Evolutionary conservation across 495 filamentous ascomycete species (phyloP).

Genomic region (Zalerion maritima): DNA sequence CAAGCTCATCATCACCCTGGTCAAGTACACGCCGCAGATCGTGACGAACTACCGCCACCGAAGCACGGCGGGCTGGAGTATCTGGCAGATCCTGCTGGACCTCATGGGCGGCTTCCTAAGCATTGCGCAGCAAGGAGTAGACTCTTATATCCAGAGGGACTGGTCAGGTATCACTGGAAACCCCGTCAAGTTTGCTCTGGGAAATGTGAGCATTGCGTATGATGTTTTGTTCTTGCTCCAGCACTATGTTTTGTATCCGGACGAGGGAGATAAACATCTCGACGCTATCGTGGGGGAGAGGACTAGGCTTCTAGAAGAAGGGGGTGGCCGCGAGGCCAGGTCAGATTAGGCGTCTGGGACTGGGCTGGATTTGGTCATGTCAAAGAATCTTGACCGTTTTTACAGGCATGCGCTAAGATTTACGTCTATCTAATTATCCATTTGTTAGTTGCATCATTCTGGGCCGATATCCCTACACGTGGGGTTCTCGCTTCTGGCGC

Average conservation of each 20-base stretch:
- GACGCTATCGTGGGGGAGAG: too few species aligned
- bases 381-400: too few species aligned
- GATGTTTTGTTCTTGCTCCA: conserved; percentile 75
- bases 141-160: conserved; percentile 69
- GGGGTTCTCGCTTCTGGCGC: too few species aligned
- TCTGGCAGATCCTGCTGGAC: conserved; percentile 74
- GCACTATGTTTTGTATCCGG: conserved; percentile 67
- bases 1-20: conserved; percentile 73
- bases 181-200: conserved; percentile 74
- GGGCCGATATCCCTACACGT: too few species aligned
- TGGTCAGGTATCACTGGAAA: conserved; percentile 88
- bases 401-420: too few species aligned
- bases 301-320: too few species aligned
- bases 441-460: too few species aligned
- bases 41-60: conserved; percentile 65
- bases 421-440: too few species aligned
- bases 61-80: conserved; percentile 80
- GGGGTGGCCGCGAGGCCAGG: too few species aligned
- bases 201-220: conserved; percentile 73
- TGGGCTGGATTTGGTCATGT: too few species aligned
- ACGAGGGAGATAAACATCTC: conserved; percentile 12
- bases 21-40: conserved; percentile 88
- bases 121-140: conserved; percentile 64
- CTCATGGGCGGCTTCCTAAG: conserved; percentile 70
- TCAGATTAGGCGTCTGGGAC: too few species aligned